Percentiles rank a stretch among this genome's conserved stretches.
These are phyloP conservation scores for Psilocybe mexicana DNA, from an alignment of 1,284 basidiomycete species.

Conservation along the genomic window DNA sequence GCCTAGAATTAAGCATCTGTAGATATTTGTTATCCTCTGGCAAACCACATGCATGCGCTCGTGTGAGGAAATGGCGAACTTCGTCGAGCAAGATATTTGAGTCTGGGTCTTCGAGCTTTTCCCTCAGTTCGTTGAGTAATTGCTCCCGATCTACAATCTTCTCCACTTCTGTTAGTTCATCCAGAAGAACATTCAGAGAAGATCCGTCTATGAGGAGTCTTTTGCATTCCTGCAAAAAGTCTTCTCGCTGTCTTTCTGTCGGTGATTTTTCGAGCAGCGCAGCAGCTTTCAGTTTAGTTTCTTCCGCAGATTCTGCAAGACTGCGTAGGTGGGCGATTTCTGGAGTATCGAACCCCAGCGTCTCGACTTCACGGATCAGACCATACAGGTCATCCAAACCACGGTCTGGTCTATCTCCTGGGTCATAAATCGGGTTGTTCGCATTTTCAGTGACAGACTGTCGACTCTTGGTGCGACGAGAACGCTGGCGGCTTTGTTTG, in stretches of 20 bases:
- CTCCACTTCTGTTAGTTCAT: constrained; percentile 74
- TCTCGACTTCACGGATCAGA: constrained; percentile 69
- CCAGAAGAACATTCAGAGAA: constrained; percentile 76
- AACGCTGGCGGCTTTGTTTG: constrained; percentile 73
- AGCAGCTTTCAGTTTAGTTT: constrained; percentile 56
- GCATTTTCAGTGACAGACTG: constrained; percentile 40
- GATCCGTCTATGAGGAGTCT: constrained; percentile 67
- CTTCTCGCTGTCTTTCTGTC: constrained; percentile 48
- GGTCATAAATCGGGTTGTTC: constrained; percentile 48
- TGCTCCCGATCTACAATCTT: constrained; percentile 75
- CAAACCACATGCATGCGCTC: constrained; percentile 71
- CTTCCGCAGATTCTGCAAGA: constrained; percentile 67
- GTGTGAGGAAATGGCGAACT: constrained; percentile 63
- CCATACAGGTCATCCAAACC: constrained; percentile 66
- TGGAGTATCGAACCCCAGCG: constrained; percentile 77
- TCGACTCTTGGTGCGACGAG: constrained; percentile 61
- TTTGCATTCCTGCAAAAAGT: constrained; percentile 68
- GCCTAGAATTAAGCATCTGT: constrained; percentile 54
- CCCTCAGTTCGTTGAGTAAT: constrained; percentile 67
- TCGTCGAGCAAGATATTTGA: constrained; percentile 63
- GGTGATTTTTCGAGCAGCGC: constrained; percentile 47
- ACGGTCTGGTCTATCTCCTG: constrained; percentile 67
- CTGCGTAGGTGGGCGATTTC: constrained; percentile 64
- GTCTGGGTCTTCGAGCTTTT: constrained; percentile 59
- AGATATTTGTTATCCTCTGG: constrained; percentile 60